These are phyloP conservation scores for Odontarrhena argentea DNA, from an alignment of 345 rosid species.

Conservation along the genomic window DNA sequence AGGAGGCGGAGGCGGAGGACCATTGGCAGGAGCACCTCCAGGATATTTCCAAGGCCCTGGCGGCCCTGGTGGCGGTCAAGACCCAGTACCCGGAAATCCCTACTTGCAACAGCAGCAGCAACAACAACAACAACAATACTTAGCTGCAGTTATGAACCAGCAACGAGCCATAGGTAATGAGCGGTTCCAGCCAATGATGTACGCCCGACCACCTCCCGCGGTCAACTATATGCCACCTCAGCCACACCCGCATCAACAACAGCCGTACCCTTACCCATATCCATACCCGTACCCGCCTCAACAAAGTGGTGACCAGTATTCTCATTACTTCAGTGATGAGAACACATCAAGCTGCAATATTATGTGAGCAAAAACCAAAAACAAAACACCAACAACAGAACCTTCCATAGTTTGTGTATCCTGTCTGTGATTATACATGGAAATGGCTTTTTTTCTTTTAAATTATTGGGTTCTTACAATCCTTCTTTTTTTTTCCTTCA, in stretches of 20 bases:
- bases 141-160: slow-evolving; percentile 51
- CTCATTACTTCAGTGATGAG: slow-evolving; percentile 80
- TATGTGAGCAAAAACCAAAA: slow-evolving; percentile 54
- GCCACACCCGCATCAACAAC: slow-evolving; percentile 51
- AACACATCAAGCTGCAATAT: slow-evolving; percentile 86
- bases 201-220: slow-evolving; percentile 82
- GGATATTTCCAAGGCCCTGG: slow-evolving; percentile 73
- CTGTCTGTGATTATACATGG: slow-evolving; percentile 54
- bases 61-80: slow-evolving; percentile 60
- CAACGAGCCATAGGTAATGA: slow-evolving; percentile 59
- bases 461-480: slow-evolving; percentile 43
- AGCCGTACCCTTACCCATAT: slow-evolving; percentile 46
- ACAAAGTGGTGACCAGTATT: slow-evolving; percentile 44
- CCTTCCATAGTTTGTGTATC: slow-evolving; percentile 38
- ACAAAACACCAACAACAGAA: slow-evolving; percentile 18
- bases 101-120: slow-evolving; percentile 62
- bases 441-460: slow-evolving; percentile 47
- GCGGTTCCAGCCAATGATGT: slow-evolving; percentile 93
- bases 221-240: slow-evolving; percentile 78
- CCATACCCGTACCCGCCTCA: slow-evolving; percentile 35
- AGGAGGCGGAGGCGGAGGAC: slow-evolving; percentile 39
- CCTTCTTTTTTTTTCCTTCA: slow-evolving; percentile 28
- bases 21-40: slow-evolving; percentile 43
- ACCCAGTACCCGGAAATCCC: slow-evolving; percentile 69
- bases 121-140: slow-evolving; percentile 60